A percentile compares a stretch with the other conserved stretches of the same genome.
Conservation (phyloP, 179 eudicot species). For the Gypsophila paniculata region DNA sequence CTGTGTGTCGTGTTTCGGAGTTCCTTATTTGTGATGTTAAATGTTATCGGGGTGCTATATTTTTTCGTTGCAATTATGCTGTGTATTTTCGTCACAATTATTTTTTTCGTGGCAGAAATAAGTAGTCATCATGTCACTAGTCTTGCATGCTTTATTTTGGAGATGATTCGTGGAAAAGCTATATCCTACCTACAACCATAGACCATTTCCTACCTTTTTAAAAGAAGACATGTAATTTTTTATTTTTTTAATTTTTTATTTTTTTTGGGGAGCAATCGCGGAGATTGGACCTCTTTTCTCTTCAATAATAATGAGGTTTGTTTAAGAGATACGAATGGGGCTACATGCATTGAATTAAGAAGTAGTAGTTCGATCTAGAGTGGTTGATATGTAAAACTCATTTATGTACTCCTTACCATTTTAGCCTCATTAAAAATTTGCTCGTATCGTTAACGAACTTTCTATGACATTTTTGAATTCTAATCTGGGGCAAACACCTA, state of each 20-base stretch:
- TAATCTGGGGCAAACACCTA: neutral
- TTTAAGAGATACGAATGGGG: neutral
- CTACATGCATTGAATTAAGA: neutral
- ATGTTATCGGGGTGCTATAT: too few species aligned
- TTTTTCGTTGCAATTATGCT: neutral
- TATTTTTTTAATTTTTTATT: too few species aligned
- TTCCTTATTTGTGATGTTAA: too few species aligned
- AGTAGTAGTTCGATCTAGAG: neutral
- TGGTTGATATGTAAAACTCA: too few species aligned
- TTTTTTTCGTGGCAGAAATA: too few species aligned
- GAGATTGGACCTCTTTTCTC: neutral
- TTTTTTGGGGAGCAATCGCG: neutral
- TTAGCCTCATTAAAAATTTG: neutral
- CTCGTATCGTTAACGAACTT: neutral
- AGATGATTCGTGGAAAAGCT: neutral
- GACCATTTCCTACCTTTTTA: neutral
- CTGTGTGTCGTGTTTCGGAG: too few species aligned
- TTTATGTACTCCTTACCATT: too few species aligned
- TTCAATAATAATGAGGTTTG: neutral
- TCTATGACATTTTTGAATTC: neutral
- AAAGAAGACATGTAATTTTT: neutral
- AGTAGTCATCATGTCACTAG: neutral
- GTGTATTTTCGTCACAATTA: neutral
- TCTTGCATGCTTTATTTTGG: neutral
- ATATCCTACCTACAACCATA: neutral